Evolutionary conservation across 345 rosid species (phyloP).

Genomic region (Adansonia digitata): DNA sequence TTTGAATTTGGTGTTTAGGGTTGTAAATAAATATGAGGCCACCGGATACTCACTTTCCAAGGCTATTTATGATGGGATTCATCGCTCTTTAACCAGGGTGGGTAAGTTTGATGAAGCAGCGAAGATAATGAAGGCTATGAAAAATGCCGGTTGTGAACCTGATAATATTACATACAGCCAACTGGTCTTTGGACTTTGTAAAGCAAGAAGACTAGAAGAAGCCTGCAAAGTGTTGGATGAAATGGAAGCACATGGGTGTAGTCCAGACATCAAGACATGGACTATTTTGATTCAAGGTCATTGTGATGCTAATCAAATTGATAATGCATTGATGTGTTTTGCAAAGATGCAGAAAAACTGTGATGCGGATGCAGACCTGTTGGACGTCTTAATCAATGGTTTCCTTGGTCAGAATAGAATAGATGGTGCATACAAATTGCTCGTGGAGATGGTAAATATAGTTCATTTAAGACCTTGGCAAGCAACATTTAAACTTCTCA

Average conservation of each 20-base stretch:
- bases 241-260: conserved; percentile 62
- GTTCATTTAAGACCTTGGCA: conserved; percentile 68
- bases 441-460: conserved; percentile 50
- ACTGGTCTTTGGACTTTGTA: conserved; percentile 78
- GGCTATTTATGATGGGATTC: conserved; percentile 71
- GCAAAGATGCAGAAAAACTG: conserved; percentile 48
- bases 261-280: conserved; percentile 80
- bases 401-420: conserved; percentile 52
- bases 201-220: conserved; percentile 65
- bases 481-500: conserved; percentile 64
- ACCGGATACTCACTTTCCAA: conserved; percentile 55
- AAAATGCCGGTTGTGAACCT: conserved; percentile 60
- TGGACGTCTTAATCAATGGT: conserved; percentile 59
- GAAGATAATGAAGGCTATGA: conserved; percentile 54
- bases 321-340: conserved; percentile 52
- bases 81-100: conserved; percentile 56
- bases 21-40: conserved; percentile 52
- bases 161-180: conserved; percentile 89
- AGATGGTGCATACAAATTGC: conserved; percentile 59
- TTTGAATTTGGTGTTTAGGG: conserved; percentile 61
- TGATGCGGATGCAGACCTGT: conserved; percentile 56
- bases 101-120: conserved; percentile 69
- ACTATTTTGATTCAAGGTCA: conserved; percentile 85
- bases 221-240: conserved; percentile 54
- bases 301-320: conserved; percentile 56